Percentiles rank a stretch among this genome's conserved stretches.
Conservation (phyloP, 148 eudicot genomes). For the Rhododendron henanense region DNA sequence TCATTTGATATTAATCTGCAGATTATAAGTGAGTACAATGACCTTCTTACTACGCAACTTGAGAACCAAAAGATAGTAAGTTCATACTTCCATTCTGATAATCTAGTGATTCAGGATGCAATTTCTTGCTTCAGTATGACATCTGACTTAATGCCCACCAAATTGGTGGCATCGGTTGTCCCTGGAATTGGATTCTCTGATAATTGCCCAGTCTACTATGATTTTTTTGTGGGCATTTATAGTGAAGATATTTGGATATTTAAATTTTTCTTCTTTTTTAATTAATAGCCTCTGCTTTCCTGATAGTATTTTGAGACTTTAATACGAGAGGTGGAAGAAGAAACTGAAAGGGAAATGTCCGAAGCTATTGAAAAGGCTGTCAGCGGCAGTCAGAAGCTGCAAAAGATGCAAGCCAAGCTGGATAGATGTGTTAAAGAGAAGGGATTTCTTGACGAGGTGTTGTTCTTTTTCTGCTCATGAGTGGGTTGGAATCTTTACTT, state of each 20-base stretch:
- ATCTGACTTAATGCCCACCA: neutral
- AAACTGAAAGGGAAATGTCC: slow-evolving; percentile 56
- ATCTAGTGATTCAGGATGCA: neutral
- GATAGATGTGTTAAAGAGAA: slow-evolving; percentile 65
- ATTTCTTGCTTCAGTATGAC: neutral
- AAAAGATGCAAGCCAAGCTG: slow-evolving; percentile 70
- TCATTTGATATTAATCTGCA: slow-evolving; percentile 23
- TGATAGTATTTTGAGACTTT: slow-evolving; percentile 80
- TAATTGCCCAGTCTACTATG: neutral
- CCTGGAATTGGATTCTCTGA: neutral
- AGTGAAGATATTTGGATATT: neutral
- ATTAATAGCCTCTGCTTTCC: slow-evolving; percentile 8
- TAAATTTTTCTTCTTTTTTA: neutral
- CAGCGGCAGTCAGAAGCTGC: slow-evolving; percentile 47
- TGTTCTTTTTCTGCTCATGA: neutral
- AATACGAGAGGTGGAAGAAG: slow-evolving; percentile 69
- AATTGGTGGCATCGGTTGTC: neutral
- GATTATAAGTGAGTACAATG: slow-evolving; percentile 86
- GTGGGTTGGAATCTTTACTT: neutral
- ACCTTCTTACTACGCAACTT: slow-evolving; percentile 85
- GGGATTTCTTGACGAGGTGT: slow-evolving; percentile 68
- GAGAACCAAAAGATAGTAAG: slow-evolving; percentile 87
- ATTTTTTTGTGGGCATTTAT: neutral
- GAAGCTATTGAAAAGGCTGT: slow-evolving; percentile 61
- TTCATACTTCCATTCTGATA: slow-evolving; percentile 2